phyloP scores from a whole-genome alignment of 768 basidiomycete genomes.

The Leccinum rimulosum region DNA sequence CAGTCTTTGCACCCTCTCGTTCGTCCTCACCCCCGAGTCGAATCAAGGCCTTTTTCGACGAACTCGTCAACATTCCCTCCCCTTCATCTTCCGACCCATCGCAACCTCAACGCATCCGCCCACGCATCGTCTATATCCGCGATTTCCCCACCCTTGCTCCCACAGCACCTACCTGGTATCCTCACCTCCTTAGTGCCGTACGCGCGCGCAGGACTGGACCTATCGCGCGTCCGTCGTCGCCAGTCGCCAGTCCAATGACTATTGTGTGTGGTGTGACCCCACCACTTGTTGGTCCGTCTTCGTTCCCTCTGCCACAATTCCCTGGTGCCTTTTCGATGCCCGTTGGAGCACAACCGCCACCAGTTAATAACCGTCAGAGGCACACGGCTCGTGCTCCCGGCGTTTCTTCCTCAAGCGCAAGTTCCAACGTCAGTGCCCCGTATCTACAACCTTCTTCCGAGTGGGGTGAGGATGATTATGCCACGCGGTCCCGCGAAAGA shows the following conservation, averaged over 20 bases:
- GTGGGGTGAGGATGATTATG: constrained; percentile 65
- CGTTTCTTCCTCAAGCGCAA: constrained; percentile 33
- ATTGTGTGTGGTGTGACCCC: constrained; percentile 90
- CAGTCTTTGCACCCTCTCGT: constrained; percentile 38
- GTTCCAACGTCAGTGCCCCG: constrained; percentile 20
- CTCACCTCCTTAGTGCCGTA: constrained; percentile 76
- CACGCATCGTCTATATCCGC: constrained; percentile 81
- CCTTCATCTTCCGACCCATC: constrained; percentile 26
- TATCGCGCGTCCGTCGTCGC: constrained; percentile 55
- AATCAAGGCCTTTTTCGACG: constrained; percentile 72
- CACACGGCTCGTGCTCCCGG: constrained; percentile 24
- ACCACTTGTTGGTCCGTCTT: constrained; percentile 52
- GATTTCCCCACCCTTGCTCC: constrained; percentile 76
- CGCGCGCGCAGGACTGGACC: constrained; percentile 69
- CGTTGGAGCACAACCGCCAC: constrained; percentile 12
- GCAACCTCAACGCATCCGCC: constrained; percentile 35
- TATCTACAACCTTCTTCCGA: constrained; percentile 32
- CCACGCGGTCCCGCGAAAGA: constrained; percentile 67
- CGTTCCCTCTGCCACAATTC: constrained; percentile 15
- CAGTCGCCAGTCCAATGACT: constrained; percentile 65
- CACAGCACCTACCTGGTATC: constrained; percentile 76
- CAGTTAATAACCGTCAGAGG: constrained; percentile 6
- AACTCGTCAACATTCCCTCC: constrained; percentile 63
- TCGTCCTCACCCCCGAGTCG: constrained; percentile 50
- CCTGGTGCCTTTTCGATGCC: constrained; percentile 12